Evolutionary conservation across 495 filamentous ascomycete species (phyloP).

Genomic region (Hypoxylon fuscum): DNA sequence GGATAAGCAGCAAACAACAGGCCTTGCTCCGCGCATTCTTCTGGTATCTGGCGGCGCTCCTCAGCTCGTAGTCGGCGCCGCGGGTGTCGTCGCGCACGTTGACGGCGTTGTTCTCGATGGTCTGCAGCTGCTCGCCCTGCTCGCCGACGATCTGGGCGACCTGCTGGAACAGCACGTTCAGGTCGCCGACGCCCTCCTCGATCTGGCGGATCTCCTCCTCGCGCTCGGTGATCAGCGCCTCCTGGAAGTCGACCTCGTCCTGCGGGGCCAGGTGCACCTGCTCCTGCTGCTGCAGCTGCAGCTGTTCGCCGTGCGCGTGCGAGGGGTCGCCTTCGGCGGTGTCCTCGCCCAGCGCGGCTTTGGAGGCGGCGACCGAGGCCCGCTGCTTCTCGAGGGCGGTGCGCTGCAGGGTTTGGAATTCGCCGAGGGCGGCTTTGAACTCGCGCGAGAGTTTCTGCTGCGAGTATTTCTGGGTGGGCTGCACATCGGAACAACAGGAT

Average conservation of each 20-base stretch:
- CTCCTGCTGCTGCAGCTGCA: slow-evolving; percentile 77
- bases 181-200: slow-evolving; percentile 91
- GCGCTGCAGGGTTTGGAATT: slow-evolving; percentile 91
- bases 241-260: slow-evolving; percentile 97
- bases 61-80: slow-evolving; percentile 85
- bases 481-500: slow-evolving; percentile 15
- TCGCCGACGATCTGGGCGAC: slow-evolving; percentile 95
- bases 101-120: slow-evolving; percentile 87
- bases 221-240: slow-evolving; percentile 91
- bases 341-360: slow-evolving; percentile 72
- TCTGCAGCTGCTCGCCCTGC: slow-evolving; percentile 89
- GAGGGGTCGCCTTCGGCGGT: slow-evolving; percentile 40
- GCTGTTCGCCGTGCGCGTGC: slow-evolving; percentile 55
- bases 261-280: slow-evolving; percentile 85
- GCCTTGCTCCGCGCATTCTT: slow-evolving; percentile 91
- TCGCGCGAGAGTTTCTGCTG: slow-evolving; percentile 94
- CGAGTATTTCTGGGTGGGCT: slow-evolving; percentile 90
- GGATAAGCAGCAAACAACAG: slow-evolving; percentile 89
- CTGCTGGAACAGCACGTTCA: slow-evolving; percentile 96
- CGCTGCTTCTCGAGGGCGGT: slow-evolving; percentile 91
- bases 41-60: slow-evolving; percentile 86
- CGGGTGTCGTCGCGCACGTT: slow-evolving; percentile 79
- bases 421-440: slow-evolving; percentile 83
- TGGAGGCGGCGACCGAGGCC: slow-evolving; percentile 81
- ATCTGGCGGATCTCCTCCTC: slow-evolving; percentile 97